phyloP scores from a whole-genome alignment of 176 grass and related monocot species.

The Panicum miliaceum region DNA sequence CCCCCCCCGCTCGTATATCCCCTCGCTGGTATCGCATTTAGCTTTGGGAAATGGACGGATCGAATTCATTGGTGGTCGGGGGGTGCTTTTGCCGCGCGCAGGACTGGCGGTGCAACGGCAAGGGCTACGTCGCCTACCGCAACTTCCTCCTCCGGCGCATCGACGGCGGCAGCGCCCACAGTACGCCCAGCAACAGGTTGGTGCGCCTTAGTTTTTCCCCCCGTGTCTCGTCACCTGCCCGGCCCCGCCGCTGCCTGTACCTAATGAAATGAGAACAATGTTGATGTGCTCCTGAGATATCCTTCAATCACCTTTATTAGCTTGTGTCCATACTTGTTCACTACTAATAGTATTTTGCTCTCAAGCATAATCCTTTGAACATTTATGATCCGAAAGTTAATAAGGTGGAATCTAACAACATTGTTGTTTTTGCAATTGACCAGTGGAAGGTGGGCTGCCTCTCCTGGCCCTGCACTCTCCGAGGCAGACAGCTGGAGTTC shows the following conservation, averaged over 20 bases:
- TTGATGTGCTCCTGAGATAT: background rate
- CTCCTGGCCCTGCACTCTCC: slow-evolving; percentile 51
- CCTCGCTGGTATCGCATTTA: background rate
- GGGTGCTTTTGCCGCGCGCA: slow-evolving; percentile 29
- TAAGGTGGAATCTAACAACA: slow-evolving; percentile 40
- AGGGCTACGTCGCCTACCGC: slow-evolving; percentile 74
- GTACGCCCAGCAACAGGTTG: slow-evolving; percentile 82
- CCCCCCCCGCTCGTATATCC: no score
- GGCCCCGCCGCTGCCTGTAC: background rate
- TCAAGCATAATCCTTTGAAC: slow-evolving; percentile 18
- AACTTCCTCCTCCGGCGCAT: slow-evolving; percentile 73
- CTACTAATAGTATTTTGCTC: background rate
- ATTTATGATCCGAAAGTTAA: slow-evolving; percentile 11
- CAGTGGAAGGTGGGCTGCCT: slow-evolving; percentile 72
- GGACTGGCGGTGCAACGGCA: slow-evolving; percentile 96
- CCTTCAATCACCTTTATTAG: slow-evolving; percentile 6
- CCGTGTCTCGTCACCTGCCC: background rate
- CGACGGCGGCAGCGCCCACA: slow-evolving; percentile 69
- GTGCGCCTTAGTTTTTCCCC: slow-evolving; percentile 22
- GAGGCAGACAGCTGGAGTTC: slow-evolving; percentile 76
- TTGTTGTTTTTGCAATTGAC: slow-evolving; percentile 31
- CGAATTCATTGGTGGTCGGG: background rate
- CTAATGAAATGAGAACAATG: slow-evolving; percentile 28
- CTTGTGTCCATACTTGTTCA: background rate
- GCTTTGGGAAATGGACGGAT: background rate